Evolutionary conservation across 208 protist species (phyloP).

Genomic region (Herpetomonas samuelpessoai): DNA sequence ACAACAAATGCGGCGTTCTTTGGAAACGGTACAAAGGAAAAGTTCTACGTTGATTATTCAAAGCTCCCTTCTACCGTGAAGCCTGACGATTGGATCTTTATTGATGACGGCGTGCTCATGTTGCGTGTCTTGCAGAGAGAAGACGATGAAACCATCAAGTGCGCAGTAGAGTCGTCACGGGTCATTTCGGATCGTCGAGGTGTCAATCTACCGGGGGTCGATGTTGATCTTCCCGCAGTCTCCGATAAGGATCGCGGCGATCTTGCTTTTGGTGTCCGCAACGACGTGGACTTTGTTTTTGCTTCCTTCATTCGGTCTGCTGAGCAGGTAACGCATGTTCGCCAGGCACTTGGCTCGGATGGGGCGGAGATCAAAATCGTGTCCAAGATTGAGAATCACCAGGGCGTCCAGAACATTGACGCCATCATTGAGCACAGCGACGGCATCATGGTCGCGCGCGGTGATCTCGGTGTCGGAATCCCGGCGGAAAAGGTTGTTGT

Average conservation of each 20-base stretch:
- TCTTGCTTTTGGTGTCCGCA: constrained; percentile 93
- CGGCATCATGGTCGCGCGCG: constrained; percentile 99
- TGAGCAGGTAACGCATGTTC: constrained; percentile 93
- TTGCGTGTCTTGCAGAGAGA: constrained; percentile 78
- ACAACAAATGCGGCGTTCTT: constrained; percentile 87
- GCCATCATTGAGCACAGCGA: constrained; percentile 96
- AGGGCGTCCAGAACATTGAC: constrained; percentile 97
- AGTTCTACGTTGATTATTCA: constrained; percentile 93
- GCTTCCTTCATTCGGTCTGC: constrained; percentile 98
- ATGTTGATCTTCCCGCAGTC: constrained; percentile 86
- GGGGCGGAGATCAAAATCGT: constrained; percentile 95
- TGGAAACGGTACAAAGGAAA: constrained; percentile 73
- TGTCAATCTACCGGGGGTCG: constrained; percentile 84
- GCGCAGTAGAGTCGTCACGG: constrained; percentile 75
- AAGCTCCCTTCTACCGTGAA: constrained; percentile 73
- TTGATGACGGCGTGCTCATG: constrained; percentile 97
- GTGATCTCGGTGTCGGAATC: constrained; percentile 99
- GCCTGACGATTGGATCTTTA: constrained; percentile 87
- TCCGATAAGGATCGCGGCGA: constrained; percentile 93
- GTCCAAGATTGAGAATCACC: constrained; percentile 99
- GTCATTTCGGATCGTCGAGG: constrained; percentile 81
- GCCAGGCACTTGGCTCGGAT: constrained; percentile 85
- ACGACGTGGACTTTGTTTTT: constrained; percentile 98
- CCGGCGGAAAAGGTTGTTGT: constrained; percentile 97
- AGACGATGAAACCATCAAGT: constrained; percentile 70